Conservation (phyloP, 2,329 filamentous ascomycete species). For the Mariannaea sp. region DNA sequence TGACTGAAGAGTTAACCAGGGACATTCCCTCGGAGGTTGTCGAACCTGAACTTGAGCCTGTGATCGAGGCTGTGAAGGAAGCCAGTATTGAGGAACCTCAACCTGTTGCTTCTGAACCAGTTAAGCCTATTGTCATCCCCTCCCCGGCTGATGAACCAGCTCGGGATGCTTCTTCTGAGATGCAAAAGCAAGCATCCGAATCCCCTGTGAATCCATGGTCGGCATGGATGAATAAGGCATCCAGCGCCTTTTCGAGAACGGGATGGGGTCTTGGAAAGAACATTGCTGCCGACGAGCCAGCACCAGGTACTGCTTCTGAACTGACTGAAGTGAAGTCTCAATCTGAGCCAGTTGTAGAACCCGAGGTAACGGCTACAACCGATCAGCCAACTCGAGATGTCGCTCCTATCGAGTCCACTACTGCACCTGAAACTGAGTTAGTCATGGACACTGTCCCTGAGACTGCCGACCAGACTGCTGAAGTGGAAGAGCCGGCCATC, state of each 20-base stretch:
- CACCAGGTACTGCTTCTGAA: background rate
- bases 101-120: background rate
- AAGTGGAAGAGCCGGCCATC: background rate
- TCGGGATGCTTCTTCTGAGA: background rate
- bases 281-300: background rate
- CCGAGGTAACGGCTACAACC: background rate
- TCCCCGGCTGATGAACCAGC: background rate
- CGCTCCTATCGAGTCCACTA: slow-evolving; percentile 1
- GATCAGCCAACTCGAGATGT: background rate
- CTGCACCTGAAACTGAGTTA: background rate
- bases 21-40: background rate
- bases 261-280: background rate
- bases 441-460: background rate
- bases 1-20: background rate
- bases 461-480: background rate
- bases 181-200: slow-evolving; percentile 1
- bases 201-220: background rate
- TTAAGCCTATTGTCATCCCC: background rate
- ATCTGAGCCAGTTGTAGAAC: background rate
- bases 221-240: too few species aligned
- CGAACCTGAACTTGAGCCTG: background rate
- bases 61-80: background rate
- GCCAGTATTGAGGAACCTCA: background rate
- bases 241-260: too few species aligned
- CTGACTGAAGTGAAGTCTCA: background rate